Conservation (phyloP, 306 rosid species). For the Comarum palustre region DNA sequence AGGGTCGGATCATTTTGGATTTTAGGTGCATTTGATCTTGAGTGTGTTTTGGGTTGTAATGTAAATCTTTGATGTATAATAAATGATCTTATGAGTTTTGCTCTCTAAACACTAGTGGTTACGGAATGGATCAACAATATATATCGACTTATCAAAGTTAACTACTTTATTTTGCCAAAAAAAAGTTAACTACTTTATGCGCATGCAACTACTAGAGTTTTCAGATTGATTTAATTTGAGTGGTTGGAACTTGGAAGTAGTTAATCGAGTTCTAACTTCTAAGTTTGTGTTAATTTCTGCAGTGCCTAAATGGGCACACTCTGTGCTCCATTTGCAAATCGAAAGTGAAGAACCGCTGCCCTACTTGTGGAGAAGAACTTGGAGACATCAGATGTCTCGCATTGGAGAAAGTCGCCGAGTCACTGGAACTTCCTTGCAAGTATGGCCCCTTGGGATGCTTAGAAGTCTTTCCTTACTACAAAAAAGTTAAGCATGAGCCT, state of each 20-base stretch:
- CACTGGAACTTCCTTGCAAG: slow-evolving; percentile 27
- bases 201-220: neutral
- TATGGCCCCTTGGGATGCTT: slow-evolving; percentile 24
- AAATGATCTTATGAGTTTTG: neutral
- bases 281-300: slow-evolving; percentile 4
- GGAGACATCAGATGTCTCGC: slow-evolving; percentile 34
- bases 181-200: neutral
- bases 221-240: neutral
- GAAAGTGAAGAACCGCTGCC: slow-evolving; percentile 27
- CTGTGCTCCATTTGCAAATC: slow-evolving; percentile 27
- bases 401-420: slow-evolving; percentile 29
- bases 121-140: neutral
- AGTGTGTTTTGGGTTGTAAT: neutral
- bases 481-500: slow-evolving; percentile 27
- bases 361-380: slow-evolving; percentile 27
- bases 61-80: slow-evolving; percentile 1
- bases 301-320: slow-evolving; percentile 33
- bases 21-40: slow-evolving; percentile 11
- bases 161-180: too few species aligned
- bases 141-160: neutral
- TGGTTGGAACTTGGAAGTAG: neutral
- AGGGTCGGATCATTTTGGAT: neutral
- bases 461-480: slow-evolving; percentile 29
- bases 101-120: neutral
- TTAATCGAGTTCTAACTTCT: neutral